Base-by-base conservation (phyloP, 345 rosid species). In the Carallia pectinifolia region DNA sequence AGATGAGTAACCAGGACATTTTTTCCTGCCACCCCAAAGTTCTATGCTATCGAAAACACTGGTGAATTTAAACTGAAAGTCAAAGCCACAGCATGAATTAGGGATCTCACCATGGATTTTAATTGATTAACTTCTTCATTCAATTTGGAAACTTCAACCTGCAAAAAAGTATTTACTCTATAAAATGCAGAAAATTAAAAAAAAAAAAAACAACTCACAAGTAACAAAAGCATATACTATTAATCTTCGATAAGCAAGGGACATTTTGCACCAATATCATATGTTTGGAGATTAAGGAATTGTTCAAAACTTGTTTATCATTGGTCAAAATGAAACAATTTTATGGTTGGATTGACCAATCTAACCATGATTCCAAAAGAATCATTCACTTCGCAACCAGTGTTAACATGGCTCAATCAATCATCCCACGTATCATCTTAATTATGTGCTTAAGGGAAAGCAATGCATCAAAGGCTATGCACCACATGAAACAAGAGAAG, bases 111-210 rank as follows among this genome's bases (percentile, higher is more conserved):
- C 82, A 65, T 31, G 54, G 56, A 52, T 65, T 72, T 81, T 68
- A 87, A 69, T 64, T 72, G 82, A 13, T 1, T 52, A 55, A 75
- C 74, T 67, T 83, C 85, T 34, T 79, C 73, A 53, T 29, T 79
- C 64, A 85, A 72, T 64, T 77, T 75, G 31, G 83, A 79, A 70
- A 87, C 36, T 69, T 83, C 86, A 64, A 71, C 84, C 90, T 81
- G 84, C 73, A 65, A 75, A 53, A 58, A 61, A 73, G 30, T 1
- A 55, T 9, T 23, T 56, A 44, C 50, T 18, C 4, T 37, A 10
- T 6, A 15, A 9, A 7, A 44, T 12, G 38, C 53, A 40, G 33
- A 30, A 2, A 56, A 19, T 56, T 30, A 19, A n/a, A 30, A 10
- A 15, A 12, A 12, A 56, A 30, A 15, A 12, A 23, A 56, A 30